Percentiles rank a stretch among this genome's conserved stretches.
These are phyloP conservation scores for Trichosporon coremiiforme DNA, from an alignment of 1,284 basidiomycete genomes.

Conservation along the genomic window DNA sequence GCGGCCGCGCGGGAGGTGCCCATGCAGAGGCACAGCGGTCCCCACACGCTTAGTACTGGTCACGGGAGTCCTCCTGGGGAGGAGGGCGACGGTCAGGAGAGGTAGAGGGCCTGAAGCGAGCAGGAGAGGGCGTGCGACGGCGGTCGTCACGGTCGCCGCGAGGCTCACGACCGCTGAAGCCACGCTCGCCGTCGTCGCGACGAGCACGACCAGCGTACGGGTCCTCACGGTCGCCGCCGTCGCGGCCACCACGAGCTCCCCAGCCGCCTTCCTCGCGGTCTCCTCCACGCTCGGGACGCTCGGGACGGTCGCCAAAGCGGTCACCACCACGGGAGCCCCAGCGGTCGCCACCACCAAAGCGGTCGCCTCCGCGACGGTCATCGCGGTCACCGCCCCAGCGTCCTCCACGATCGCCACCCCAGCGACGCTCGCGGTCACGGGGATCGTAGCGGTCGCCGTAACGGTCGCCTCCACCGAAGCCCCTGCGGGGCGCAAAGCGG, in stretches of 20 bases:
- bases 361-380: too few species aligned
- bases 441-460: conserved; percentile 33
- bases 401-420: too few species aligned
- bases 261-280: conserved; percentile 27
- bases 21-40: background rate
- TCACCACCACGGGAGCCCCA: conserved; percentile 38
- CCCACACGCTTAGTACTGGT: background rate
- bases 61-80: conserved; percentile 19
- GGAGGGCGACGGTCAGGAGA: conserved; percentile 47
- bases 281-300: conserved; percentile 27
- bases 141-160: conserved; percentile 24
- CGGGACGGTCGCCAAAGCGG: conserved; percentile 32
- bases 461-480: conserved; percentile 54
- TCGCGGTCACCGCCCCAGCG: too few species aligned
- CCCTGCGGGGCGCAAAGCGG: conserved; percentile 40
- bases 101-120: conserved; percentile 38
- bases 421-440: conserved; percentile 34
- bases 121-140: conserved; percentile 31
- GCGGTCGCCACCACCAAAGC: conserved; percentile 39
- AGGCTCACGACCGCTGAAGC: conserved; percentile 2
- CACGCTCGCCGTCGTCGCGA: conserved; percentile 38
- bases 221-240: conserved; percentile 40
- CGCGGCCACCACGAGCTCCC: conserved; percentile 17
- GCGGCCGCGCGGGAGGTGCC: background rate
- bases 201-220: conserved; percentile 44